phyloP scores from a whole-genome alignment of 129 eudicot species.

The Artemisia annua region DNA sequence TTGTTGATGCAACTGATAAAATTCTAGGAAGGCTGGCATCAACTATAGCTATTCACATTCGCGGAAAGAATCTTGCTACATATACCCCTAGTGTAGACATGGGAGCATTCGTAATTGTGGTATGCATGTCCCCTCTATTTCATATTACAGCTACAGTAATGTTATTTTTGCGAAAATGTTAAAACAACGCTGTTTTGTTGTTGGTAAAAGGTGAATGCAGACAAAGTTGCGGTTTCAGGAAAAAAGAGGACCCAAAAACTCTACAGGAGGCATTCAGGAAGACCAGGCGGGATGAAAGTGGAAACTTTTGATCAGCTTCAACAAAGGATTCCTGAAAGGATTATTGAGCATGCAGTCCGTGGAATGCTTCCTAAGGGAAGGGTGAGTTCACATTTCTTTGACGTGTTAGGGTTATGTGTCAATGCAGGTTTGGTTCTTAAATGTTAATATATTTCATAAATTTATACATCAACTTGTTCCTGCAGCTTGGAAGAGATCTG shows the following conservation, averaged over 20 bases:
- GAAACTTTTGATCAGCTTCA: slow-evolving; percentile 97
- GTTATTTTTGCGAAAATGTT: not conserved
- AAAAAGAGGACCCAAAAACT: slow-evolving; percentile 82
- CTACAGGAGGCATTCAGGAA: slow-evolving; percentile 96
- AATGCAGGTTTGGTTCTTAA: too few relatives aligned
- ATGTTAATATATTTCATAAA: too few relatives aligned
- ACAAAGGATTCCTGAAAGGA: slow-evolving; percentile 91
- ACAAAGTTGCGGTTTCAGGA: slow-evolving; percentile 90
- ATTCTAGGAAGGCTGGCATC: slow-evolving; percentile 92
- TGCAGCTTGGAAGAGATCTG: too few relatives aligned
- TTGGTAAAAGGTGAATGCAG: slow-evolving; percentile 76
- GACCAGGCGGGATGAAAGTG: slow-evolving; percentile 98
- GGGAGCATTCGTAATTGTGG: slow-evolving; percentile 98
- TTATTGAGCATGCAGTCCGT: slow-evolving; percentile 91
- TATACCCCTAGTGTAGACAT: slow-evolving; percentile 91
- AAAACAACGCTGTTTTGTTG: slow-evolving; percentile 15
- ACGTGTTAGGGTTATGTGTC: too few relatives aligned
- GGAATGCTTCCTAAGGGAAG: slow-evolving; percentile 99
- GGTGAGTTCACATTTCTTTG: too few relatives aligned
- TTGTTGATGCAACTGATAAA: slow-evolving; percentile 90
- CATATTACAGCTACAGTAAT: not conserved
- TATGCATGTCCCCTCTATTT: slow-evolving; percentile 24
- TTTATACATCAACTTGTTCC: too few relatives aligned
- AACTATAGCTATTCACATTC: slow-evolving; percentile 77
- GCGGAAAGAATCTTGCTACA: slow-evolving; percentile 88